phyloP scores from a whole-genome alignment of 441 rosid genomes.

The Isatis lusitanica region DNA sequence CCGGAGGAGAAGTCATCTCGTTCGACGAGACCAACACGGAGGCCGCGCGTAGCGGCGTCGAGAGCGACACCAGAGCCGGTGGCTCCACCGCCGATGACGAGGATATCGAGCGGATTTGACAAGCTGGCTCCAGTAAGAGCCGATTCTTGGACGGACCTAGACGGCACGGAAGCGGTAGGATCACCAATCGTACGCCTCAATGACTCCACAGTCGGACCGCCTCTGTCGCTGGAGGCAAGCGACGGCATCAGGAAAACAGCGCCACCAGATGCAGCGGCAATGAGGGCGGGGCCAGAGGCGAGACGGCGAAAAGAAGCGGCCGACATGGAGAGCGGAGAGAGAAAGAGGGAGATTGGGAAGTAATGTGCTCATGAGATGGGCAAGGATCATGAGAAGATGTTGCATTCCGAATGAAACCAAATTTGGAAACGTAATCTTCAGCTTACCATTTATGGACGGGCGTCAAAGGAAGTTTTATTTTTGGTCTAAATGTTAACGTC shows the following conservation, averaged over 20 bases:
- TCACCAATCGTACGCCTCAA: slow-evolving; percentile 54
- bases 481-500: too few species aligned
- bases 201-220: slow-evolving; percentile 49
- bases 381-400: slow-evolving; percentile 8
- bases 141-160: slow-evolving; percentile 69
- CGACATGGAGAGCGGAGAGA: slow-evolving; percentile 45
- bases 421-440: background rate
- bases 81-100: slow-evolving; percentile 94
- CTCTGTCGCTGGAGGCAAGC: slow-evolving; percentile 56
- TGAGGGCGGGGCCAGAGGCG: slow-evolving; percentile 48
- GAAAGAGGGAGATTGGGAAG: slow-evolving; percentile 18
- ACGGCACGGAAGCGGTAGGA: slow-evolving; percentile 55
- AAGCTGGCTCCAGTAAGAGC: slow-evolving; percentile 52
- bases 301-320: slow-evolving; percentile 63
- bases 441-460: background rate
- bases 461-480: too few species aligned
- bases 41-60: slow-evolving; percentile 84
- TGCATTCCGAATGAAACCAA: background rate
- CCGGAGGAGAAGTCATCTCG: slow-evolving; percentile 96
- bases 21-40: slow-evolving; percentile 89
- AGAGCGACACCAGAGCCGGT: slow-evolving; percentile 94
- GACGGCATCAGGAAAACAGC: slow-evolving; percentile 45
- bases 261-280: slow-evolving; percentile 49
- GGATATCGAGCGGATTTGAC: slow-evolving; percentile 74
- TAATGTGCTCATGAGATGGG: slow-evolving; percentile 26